Evolutionary conservation across 2,329 filamentous ascomycete genomes (phyloP), one percentile per base, ranked within the genome.

Genomic region (Xylariomycetidae sp.): DNA sequence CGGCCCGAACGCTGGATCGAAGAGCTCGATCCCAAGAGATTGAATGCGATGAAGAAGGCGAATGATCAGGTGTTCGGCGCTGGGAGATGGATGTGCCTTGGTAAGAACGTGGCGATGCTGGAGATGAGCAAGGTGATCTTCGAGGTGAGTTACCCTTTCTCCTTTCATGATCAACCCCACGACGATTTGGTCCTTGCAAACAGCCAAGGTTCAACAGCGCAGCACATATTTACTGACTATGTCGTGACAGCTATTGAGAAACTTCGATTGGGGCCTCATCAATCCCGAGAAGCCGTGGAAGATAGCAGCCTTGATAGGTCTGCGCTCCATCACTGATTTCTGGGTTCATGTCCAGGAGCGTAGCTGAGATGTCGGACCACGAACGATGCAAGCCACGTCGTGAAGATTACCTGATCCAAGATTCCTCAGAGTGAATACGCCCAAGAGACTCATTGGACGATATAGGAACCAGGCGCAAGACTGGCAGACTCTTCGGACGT

Each of bases 1-100:
- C 43, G 40, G 10, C 43, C 43, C 1, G 43, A 46, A 25, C 43
- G 43, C 10, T 46, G 43, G 43, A 16, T 46, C 8, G 37, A 40
- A 15, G 35, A 43, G 31, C 23, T 10, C 6, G 40, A 46, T 10
- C 16, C 27, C 18, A 17, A 19, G 15, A 37, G 19, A 19, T 5
- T 46, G 29, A 29, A 29, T 15, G 38, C 31, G 1, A 46, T 46
- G 43, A 38, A 32, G 7, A 16, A 24, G 10, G 26, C 35, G 2
- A 12, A 32, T 6, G 39, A 38, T 9, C 14, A 39, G 9, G 19
- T 19, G n/a, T 46, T 46, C 17, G 40, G 38, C 10, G 17, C 35
- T n/a, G 43, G 40, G 10, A 29, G 32, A 6, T 46, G 39, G 36
- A 27, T 18, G 6, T 46, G 43, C 14, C 36, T 43, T 3, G 43